A percentile compares a stretch with the other conserved stretches of the same genome.
Conservation (phyloP, 331 rosid species). For the Acacia pycnantha region DNA sequence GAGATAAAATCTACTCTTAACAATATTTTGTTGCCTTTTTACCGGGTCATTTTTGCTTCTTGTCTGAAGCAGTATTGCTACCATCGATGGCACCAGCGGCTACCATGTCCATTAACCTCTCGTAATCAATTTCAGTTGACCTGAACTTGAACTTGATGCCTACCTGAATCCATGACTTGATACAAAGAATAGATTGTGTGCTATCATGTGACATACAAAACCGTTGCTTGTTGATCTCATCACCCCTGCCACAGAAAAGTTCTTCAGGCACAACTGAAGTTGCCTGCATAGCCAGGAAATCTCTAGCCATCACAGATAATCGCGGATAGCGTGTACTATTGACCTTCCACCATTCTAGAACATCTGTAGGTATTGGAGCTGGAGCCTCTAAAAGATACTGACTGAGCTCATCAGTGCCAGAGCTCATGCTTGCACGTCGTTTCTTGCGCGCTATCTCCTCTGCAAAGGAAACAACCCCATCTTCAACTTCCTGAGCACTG, state of each 20-base stretch:
- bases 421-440: conserved; percentile 71
- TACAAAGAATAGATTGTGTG: conserved; percentile 73
- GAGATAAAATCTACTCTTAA: conserved; percentile 21
- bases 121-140: conserved; percentile 78
- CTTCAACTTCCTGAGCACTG: conserved; percentile 67
- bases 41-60: conserved; percentile 52
- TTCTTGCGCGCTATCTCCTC: conserved; percentile 97
- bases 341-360: conserved; percentile 98
- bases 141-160: conserved; percentile 80
- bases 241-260: conserved; percentile 79
- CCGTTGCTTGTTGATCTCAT: conserved; percentile 74
- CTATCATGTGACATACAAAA: conserved; percentile 69
- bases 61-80: conserved; percentile 51
- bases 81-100: conserved; percentile 49
- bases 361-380: conserved; percentile 87
- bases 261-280: conserved; percentile 87
- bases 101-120: conserved; percentile 84
- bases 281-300: conserved; percentile 88
- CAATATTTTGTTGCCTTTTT: background rate
- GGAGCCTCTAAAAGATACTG: conserved; percentile 88
- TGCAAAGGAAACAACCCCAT: conserved; percentile 86
- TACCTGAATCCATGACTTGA: conserved; percentile 82
- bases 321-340: conserved; percentile 83
- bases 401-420: conserved; percentile 84
- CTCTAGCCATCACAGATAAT: conserved; percentile 93